Evolutionary conservation across 2,329 filamentous ascomycete species (phyloP).

Genomic region (Aspergillus felis): DNA sequence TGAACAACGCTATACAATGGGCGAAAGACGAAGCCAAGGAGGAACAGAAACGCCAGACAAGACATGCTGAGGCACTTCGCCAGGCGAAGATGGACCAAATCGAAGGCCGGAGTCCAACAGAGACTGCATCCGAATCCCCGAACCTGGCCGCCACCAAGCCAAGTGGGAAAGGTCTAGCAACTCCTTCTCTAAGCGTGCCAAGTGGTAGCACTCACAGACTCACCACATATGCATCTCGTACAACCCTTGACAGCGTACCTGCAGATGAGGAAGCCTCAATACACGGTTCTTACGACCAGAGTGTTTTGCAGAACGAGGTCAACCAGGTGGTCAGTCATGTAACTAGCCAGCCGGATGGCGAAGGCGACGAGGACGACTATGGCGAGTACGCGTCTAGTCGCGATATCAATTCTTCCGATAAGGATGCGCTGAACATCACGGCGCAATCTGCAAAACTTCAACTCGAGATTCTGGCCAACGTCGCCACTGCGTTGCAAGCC

Average conservation of each 20-base stretch:
- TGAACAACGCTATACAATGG: conserved; percentile 99
- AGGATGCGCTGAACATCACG: conserved; percentile 95
- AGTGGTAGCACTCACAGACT: conserved; percentile 43
- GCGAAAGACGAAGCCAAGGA: conserved; percentile 94
- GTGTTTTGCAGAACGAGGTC: conserved; percentile 48
- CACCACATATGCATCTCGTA: conserved; percentile 47
- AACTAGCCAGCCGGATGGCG: conserved; percentile 54
- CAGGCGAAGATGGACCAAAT: conserved; percentile 76
- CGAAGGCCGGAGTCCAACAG: conserved; percentile 46
- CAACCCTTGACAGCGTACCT: conserved; percentile 45
- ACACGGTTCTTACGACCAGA: conserved; percentile 56
- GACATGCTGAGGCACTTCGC: conserved; percentile 69
- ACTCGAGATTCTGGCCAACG: conserved; percentile 81
- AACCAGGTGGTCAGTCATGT: conserved; percentile 47
- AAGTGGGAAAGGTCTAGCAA: conserved; percentile 34
- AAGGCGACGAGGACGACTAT: conserved; percentile 69
- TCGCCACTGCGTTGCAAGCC: conserved; percentile 73
- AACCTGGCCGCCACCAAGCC: conserved; percentile 28
- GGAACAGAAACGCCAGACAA: conserved; percentile 72
- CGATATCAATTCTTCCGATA: conserved; percentile 69
- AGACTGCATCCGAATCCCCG: conserved; percentile 39
- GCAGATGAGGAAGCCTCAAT: conserved; percentile 52
- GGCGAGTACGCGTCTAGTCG: conserved; percentile 75
- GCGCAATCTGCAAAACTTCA: conserved; percentile 92
- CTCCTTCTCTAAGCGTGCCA: conserved; percentile 33